A percentile compares a stretch with the other conserved stretches of the same genome.
phyloP scores from a whole-genome alignment of 257 asterid genomes.

The Ophiorrhiza pumila region DNA sequence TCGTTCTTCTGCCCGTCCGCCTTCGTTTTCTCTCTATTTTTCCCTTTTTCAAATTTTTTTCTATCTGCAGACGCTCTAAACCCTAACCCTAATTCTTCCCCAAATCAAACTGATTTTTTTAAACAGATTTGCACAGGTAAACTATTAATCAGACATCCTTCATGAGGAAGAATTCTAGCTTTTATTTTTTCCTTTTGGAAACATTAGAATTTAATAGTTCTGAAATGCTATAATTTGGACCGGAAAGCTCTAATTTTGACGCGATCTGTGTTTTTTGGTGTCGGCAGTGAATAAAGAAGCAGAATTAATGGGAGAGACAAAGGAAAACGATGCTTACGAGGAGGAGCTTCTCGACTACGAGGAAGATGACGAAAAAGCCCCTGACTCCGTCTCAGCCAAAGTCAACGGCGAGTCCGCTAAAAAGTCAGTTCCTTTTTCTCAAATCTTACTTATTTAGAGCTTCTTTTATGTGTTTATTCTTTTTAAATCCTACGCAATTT shows the following conservation, averaged over 20 bases:
- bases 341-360: constrained; percentile 97
- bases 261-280: constrained; percentile 20
- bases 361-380: constrained; percentile 84
- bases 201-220: neutral
- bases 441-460: neutral
- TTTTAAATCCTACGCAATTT: neutral
- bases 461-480: neutral
- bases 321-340: constrained; percentile 83
- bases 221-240: neutral
- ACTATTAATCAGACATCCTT: neutral
- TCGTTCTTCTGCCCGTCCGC: no score
- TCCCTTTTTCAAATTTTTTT: neutral
- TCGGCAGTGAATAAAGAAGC: neutral
- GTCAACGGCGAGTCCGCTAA: constrained; percentile 83
- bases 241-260: neutral
- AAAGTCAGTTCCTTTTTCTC: constrained; percentile 43
- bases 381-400: constrained; percentile 54
- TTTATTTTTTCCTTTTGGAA: neutral
- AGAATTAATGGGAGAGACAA: constrained; percentile 60
- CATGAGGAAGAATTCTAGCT: neutral
- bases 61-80: constrained; percentile 31
- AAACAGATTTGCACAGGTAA: constrained; percentile 25
- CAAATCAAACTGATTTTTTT: neutral
- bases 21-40: neutral
- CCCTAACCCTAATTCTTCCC: constrained; percentile 26